Base-by-base conservation (phyloP, 139 green algal genomes). In the Dunaliella primolecta region DNA sequence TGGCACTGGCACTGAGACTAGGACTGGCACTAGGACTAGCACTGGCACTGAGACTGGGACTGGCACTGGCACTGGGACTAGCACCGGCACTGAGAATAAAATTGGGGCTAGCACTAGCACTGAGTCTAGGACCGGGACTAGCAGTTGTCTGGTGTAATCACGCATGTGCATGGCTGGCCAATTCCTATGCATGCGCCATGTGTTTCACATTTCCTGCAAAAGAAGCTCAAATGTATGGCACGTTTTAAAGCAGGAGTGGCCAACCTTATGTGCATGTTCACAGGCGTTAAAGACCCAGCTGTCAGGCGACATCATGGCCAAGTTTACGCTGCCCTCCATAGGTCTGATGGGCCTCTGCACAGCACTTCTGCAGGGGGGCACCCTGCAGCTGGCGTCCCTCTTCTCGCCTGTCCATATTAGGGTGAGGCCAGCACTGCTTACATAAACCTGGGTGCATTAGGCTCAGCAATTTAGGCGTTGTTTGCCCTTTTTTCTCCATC, bases 391-490 rank as follows among this genome's bases (percentile, higher is more conserved):
- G 76, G 88, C 88, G 2, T 83, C 36, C 86, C 85, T 91, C 29
- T 91, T 91, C 81, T 88, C 83, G 1, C 85, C 87, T 32, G 31
- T 78, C 0, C 88, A 91, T 84, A 91, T 91, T 37, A 34, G 85
- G 84, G 88, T 91, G 75, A 70, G 78, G 46, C 46, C 15, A 64
- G 7, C 46, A 64, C 7, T 64, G 46, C 46, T 15, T 64, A 15
- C 46, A 20, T 3, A 32, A 20, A 7, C 72, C 11, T 78, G 21
- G 11, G 7, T 15, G 29, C 72, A 36, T 78, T 15, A 32, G 72
- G 72, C 72, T 78, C 7, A 33, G 29, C 29, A 32, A 21, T 74
- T 74, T 74, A 24, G n/a, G n/a, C n/a, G n/a, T n/a, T n/a, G n/a
- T n/a, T n/a, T n/a, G n/a, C n/a, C n/a, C n/a, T n/a, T n/a, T n/a